These are phyloP conservation scores for Suillus cothurnatus DNA, from an alignment of 768 basidiomycete genomes.

Conservation along the genomic window DNA sequence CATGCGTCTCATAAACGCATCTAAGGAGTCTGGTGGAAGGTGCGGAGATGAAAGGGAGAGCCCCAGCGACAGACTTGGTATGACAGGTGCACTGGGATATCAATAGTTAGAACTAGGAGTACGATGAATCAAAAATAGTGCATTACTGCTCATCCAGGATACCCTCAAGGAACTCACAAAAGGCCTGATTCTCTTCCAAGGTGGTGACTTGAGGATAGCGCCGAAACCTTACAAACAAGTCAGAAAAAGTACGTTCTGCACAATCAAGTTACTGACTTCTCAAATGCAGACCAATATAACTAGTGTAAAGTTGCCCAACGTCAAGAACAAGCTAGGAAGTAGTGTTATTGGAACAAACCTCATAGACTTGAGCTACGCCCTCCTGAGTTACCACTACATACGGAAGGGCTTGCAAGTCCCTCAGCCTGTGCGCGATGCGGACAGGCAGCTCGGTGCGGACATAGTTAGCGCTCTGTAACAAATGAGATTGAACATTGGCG, in stretches of 20 bases:
- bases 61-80: conserved; percentile 81
- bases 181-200: conserved; percentile 73
- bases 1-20: conserved; percentile 91
- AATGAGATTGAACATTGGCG: not conserved
- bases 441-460: conserved; percentile 88
- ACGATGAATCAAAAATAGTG: not conserved
- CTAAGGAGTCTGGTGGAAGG: conserved; percentile 75
- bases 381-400: conserved; percentile 88
- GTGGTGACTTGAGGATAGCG: conserved; percentile 72
- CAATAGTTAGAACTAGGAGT: conserved; percentile 1
- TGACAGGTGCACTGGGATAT: conserved; percentile 62
- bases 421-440: conserved; percentile 83
- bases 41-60: conserved; percentile 83
- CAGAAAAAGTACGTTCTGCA: conserved; percentile 10
- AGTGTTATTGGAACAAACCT: conserved; percentile 49
- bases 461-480: conserved; percentile 79
- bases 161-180: conserved; percentile 69
- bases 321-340: not conserved
- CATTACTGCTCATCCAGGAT: conserved; percentile 76
- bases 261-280: conserved; percentile 53
- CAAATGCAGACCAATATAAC: conserved; percentile 88
- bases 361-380: conserved; percentile 79
- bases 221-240: conserved; percentile 55
- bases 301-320: conserved; percentile 31
- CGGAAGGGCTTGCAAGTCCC: conserved; percentile 84